Percentiles rank a stretch among this genome's conserved stretches.
Conservation (phyloP, 2,329 filamentous ascomycete species). For the Neonectria hederae region DNA sequence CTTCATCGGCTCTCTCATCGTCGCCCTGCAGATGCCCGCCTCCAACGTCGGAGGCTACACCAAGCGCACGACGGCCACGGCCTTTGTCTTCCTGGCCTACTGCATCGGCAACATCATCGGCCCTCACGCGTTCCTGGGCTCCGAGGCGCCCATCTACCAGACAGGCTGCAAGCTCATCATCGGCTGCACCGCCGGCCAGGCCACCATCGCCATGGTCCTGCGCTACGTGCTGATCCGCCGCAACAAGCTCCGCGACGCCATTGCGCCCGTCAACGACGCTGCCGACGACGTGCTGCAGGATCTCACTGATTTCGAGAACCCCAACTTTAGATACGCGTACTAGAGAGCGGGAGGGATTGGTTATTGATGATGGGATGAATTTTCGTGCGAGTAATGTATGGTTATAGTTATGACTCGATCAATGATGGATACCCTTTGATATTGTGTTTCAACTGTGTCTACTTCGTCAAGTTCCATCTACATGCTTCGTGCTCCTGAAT, state of each 20-base stretch:
- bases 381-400: neutral
- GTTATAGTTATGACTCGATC: neutral
- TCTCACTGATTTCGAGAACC: conserved; percentile 43
- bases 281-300: conserved; percentile 35
- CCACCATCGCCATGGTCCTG: conserved; percentile 28
- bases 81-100: conserved; percentile 59
- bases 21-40: conserved; percentile 63
- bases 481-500: neutral
- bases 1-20: conserved; percentile 63
- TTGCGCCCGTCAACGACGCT: conserved; percentile 33
- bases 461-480: neutral
- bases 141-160: conserved; percentile 59
- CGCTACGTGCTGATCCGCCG: conserved; percentile 38
- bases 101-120: conserved; percentile 47
- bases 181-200: conserved; percentile 37
- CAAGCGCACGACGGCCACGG: conserved; percentile 57
- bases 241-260: conserved; percentile 37
- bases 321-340: conserved; percentile 42
- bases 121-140: conserved; percentile 52
- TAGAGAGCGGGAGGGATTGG: conserved; percentile 21
- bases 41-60: conserved; percentile 60
- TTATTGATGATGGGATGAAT: neutral
- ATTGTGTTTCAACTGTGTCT: conserved; percentile 1
- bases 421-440: conserved; percentile 2
- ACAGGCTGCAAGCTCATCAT: conserved; percentile 58